Percentiles rank a stretch among this genome's conserved stretches.
phyloP scores from a whole-genome alignment of 345 rosid genomes.

The Sonneratia alba region DNA sequence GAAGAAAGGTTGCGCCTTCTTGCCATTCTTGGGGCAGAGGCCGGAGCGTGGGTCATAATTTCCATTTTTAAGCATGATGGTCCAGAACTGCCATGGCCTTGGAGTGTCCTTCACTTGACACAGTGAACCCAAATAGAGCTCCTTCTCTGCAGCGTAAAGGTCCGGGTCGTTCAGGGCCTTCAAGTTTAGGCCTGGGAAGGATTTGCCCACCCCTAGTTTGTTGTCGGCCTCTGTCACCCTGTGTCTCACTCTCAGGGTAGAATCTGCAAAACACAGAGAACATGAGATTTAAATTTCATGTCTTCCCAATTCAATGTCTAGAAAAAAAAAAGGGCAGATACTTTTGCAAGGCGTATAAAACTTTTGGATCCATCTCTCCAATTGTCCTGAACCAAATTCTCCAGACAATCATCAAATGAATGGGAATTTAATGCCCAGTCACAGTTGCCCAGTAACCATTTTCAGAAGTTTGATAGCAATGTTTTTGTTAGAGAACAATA shows the following conservation, averaged over 20 bases:
- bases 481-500: no score
- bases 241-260: slow-evolving; percentile 34
- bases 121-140: slow-evolving; percentile 53
- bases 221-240: slow-evolving; percentile 56
- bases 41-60: slow-evolving; percentile 58
- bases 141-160: slow-evolving; percentile 65
- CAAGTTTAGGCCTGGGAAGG: slow-evolving; percentile 26
- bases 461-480: not conserved
- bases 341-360: no score
- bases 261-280: slow-evolving; percentile 20
- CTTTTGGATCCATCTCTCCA: no score
- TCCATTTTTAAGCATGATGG: slow-evolving; percentile 87
- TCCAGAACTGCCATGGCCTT: slow-evolving; percentile 84
- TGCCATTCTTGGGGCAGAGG: slow-evolving; percentile 63
- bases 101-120: slow-evolving; percentile 53
- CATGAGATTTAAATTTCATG: not conserved
- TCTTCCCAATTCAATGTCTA: not conserved
- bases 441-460: not conserved
- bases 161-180: slow-evolving; percentile 30
- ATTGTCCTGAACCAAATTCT: no score
- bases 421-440: no score
- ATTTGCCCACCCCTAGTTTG: slow-evolving; percentile 42
- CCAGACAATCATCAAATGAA: no score
- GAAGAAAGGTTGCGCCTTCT: slow-evolving; percentile 33
- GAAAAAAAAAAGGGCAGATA: not conserved